phyloP scores from a whole-genome alignment of 257 asterid species.

The Ehretia macrophylla region DNA sequence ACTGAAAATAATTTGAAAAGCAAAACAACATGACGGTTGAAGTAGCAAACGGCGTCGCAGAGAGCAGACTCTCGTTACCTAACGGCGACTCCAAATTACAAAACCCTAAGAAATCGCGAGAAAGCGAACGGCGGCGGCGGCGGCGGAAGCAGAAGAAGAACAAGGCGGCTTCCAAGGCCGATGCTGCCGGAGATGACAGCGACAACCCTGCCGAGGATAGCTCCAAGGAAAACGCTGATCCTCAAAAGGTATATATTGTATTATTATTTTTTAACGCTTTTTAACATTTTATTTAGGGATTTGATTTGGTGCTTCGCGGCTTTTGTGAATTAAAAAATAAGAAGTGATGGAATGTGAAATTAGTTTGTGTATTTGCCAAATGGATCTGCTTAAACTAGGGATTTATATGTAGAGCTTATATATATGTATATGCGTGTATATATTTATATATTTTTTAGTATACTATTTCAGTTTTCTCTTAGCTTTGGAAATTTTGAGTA shows the following conservation, averaged over 20 bases:
- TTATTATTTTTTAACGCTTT: background rate
- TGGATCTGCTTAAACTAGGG: background rate
- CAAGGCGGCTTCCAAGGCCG: slow-evolving; percentile 32
- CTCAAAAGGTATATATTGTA: slow-evolving; percentile 43
- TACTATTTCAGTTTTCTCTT: no score
- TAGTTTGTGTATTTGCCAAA: background rate
- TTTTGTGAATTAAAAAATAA: no score
- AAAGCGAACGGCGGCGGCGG: slow-evolving; percentile 74
- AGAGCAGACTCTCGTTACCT: slow-evolving; percentile 12
- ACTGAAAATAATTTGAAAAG: background rate
- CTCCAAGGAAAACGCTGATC: slow-evolving; percentile 67
- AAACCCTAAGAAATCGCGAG: slow-evolving; percentile 64
- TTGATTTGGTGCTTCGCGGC: background rate
- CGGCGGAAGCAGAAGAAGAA: slow-evolving; percentile 93
- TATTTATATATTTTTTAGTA: no score
- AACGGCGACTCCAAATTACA: slow-evolving; percentile 45
- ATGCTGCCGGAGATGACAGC: slow-evolving; percentile 47
- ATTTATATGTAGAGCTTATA: background rate
- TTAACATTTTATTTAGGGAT: background rate
- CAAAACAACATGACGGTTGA: slow-evolving; percentile 18
- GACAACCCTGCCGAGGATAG: slow-evolving; percentile 50
- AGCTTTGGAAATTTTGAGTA: no score
- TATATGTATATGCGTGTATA: no score
- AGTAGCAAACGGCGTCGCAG: slow-evolving; percentile 19
- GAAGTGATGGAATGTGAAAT: background rate